Percentiles rank a stretch among this genome's conserved stretches.
Evolutionary conservation across 371 early-diverging fungal species (phyloP).

Genomic region (Dinochytrium kinnereticum): DNA sequence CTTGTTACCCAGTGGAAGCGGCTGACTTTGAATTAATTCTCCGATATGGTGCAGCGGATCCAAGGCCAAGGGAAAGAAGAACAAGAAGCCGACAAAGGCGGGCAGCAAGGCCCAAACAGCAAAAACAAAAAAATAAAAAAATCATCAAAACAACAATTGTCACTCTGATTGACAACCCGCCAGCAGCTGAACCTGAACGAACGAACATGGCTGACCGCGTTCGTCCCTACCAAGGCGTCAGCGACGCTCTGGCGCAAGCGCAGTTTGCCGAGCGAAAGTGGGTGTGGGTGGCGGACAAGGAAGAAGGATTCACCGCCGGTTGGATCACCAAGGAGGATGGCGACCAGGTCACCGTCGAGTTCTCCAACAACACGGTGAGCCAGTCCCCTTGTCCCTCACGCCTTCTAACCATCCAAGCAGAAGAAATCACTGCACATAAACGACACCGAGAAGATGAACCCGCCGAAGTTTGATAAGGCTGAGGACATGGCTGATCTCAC

Average conservation of each 20-base stretch:
- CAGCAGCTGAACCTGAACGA: background rate
- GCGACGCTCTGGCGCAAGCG: conserved; percentile 75
- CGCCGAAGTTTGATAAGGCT: conserved; percentile 97
- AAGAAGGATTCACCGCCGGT: conserved; percentile 87
- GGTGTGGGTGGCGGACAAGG: conserved; percentile 94
- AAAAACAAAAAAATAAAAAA: conserved; percentile 14
- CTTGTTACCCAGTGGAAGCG: too few species aligned
- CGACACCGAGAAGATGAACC: conserved; percentile 96
- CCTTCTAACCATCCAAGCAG: conserved; percentile 42
- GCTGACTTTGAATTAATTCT: too few species aligned
- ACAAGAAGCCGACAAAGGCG: background rate
- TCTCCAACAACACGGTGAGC: conserved; percentile 74
- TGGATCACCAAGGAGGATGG: conserved; percentile 78
- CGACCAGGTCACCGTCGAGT: conserved; percentile 71
- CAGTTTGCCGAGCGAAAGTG: conserved; percentile 87
- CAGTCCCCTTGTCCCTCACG: background rate
- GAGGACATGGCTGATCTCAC: conserved; percentile 99
- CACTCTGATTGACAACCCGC: conserved; percentile 2
- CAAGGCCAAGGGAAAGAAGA: background rate
- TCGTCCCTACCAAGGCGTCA: conserved; percentile 22
- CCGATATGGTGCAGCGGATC: background rate
- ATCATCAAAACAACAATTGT: background rate
- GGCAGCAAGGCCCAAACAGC: background rate
- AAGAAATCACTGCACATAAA: conserved; percentile 69
- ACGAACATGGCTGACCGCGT: conserved; percentile 29